These are phyloP conservation scores for Boletus reticuloceps DNA, from an alignment of 768 basidiomycete species.

Conservation along the genomic window DNA sequence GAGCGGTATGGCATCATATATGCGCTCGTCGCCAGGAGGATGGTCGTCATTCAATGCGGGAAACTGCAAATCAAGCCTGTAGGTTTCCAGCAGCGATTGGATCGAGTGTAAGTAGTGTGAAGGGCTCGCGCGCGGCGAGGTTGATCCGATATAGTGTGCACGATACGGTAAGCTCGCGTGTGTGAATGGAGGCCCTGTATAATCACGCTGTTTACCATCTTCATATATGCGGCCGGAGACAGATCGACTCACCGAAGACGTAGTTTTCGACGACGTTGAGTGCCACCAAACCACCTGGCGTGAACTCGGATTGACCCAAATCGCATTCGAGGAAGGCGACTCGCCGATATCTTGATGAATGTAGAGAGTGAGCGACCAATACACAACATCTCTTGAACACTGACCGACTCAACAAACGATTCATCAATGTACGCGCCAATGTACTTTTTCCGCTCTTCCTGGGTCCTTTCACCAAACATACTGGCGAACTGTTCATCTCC, in stretches of 20 bases:
- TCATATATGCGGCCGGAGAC: not conserved
- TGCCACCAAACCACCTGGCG: constrained; percentile 80
- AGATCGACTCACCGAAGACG: constrained; percentile 57
- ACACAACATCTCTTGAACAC: not conserved
- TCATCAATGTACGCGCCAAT: constrained; percentile 71
- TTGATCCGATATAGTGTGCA: no score
- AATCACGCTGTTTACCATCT: no score
- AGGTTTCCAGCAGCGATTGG: no score
- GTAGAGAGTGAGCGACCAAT: not conserved
- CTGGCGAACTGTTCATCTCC: constrained; percentile 25
- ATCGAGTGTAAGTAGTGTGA: no score
- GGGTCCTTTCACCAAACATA: constrained; percentile 77
- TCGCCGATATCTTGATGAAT: constrained; percentile 53
- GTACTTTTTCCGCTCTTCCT: constrained; percentile 92
- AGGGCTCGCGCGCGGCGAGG: no score
- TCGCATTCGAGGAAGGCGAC: constrained; percentile 95
- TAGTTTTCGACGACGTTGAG: constrained; percentile 67
- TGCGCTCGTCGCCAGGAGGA: no score
- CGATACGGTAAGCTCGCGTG: no score
- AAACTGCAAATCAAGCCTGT: no score
- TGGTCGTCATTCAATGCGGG: no score
- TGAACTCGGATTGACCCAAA: constrained; percentile 92
- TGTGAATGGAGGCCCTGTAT: no score
- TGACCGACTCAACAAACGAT: constrained; percentile 61
- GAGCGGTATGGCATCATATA: no score